Evolutionary conservation across 225 moss, liverwort and hornwort species (phyloP).

Genomic region (Straminergon stramineum): DNA sequence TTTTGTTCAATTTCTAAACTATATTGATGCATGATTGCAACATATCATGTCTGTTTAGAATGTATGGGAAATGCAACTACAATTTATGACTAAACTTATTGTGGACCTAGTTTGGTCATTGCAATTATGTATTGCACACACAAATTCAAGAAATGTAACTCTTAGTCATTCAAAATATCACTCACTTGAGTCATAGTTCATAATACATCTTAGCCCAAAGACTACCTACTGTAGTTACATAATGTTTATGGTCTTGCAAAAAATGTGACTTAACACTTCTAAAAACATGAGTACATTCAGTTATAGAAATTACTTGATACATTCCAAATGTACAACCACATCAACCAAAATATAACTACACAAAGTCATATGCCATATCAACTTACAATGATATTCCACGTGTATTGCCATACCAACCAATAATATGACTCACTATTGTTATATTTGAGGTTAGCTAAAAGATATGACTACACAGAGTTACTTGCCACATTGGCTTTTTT

Average conservation of each 20-base stretch:
- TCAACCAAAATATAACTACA: too few species aligned
- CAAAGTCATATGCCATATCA: too few species aligned
- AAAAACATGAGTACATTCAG: rapidly evolving
- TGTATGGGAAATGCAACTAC: background rate
- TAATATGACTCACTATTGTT: too few species aligned
- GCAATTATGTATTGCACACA: rapidly evolving
- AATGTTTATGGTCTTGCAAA: background rate
- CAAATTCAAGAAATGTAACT: background rate
- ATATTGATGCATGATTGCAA: rapidly evolving
- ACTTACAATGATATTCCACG: too few species aligned
- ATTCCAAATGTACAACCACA: rapidly evolving
- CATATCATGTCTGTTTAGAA: rapidly evolving
- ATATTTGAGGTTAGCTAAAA: too few species aligned
- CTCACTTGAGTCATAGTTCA: background rate
- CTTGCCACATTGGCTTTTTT: too few species aligned
- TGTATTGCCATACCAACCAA: too few species aligned
- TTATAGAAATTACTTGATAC: background rate
- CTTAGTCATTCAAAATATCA: rapidly evolving
- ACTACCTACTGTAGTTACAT: too few species aligned
- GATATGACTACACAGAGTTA: too few species aligned
- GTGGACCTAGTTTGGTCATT: background rate
- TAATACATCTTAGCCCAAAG: background rate
- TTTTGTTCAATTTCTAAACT: rapidly evolving
- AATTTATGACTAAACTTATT: background rate
- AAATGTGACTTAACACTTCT: background rate